Conservation (phyloP, 2,329 filamentous ascomycete species). For the Ophiostoma perfectum region DNA sequence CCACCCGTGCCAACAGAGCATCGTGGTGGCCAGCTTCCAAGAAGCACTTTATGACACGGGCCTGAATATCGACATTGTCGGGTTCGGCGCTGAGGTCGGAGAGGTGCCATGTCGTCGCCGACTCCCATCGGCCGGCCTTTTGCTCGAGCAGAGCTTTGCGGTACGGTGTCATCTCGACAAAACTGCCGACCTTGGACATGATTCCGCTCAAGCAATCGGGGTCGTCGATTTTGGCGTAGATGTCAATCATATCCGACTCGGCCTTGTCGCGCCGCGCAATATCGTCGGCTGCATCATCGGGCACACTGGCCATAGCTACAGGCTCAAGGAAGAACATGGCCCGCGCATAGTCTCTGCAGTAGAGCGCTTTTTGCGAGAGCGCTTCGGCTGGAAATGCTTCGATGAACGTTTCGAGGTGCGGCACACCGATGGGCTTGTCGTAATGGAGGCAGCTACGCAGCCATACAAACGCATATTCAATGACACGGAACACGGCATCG, state of each 20-base stretch:
- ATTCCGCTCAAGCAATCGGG: constrained; percentile 95
- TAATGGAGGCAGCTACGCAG: constrained; percentile 68
- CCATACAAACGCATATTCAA: constrained; percentile 92
- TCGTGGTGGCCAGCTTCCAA: constrained; percentile 95
- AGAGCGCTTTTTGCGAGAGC: constrained; percentile 74
- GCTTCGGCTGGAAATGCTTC: constrained; percentile 67
- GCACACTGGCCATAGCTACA: constrained; percentile 49
- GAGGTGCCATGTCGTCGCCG: constrained; percentile 97
- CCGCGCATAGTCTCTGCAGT: constrained; percentile 87
- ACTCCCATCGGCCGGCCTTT: constrained; percentile 88
- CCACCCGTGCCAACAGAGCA: constrained; percentile 78
- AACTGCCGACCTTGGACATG: constrained; percentile 73
- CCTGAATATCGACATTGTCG: constrained; percentile 68
- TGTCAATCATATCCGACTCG: constrained; percentile 76
- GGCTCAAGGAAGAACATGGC: constrained; percentile 94
- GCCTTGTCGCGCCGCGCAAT: constrained; percentile 45
- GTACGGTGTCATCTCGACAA: constrained; percentile 64
- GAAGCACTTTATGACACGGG: constrained; percentile 79
- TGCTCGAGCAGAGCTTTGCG: constrained; percentile 90
- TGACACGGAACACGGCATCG: constrained; percentile 81
- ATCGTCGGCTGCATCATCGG: constrained; percentile 44
- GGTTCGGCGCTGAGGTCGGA: constrained; percentile 77
- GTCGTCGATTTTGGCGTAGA: constrained; percentile 96
- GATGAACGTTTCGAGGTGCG: constrained; percentile 47
- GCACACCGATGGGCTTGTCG: constrained; percentile 51